Conservation (phyloP, 495 filamentous ascomycete genomes). For the Gamarada debralockiae region DNA sequence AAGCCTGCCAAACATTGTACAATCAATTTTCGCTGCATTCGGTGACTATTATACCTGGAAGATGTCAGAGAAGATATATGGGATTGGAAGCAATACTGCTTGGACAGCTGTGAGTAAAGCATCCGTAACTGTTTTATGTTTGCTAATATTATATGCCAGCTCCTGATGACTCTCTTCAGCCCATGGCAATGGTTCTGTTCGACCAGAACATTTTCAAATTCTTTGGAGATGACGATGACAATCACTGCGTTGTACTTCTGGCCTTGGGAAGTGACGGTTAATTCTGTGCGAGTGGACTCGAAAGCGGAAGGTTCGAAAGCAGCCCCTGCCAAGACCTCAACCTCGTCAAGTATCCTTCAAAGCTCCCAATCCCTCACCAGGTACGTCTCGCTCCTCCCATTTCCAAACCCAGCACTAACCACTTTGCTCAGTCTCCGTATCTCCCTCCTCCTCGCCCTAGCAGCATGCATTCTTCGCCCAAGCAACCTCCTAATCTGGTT, state of each 20-base stretch:
- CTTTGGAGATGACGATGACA: conserved; percentile 84
- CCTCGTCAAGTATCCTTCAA: background rate
- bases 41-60: conserved; percentile 91
- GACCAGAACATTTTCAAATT: conserved; percentile 90
- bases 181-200: conserved; percentile 98
- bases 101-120: conserved; percentile 60
- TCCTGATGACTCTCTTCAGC: conserved; percentile 70
- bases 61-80: conserved; percentile 70
- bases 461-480: conserved; percentile 84
- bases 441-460: conserved; percentile 70
- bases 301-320: background rate
- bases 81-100: conserved; percentile 55
- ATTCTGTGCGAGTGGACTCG: background rate
- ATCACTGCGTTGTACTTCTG: conserved; percentile 74
- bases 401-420: background rate
- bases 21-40: conserved; percentile 72
- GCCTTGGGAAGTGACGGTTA: conserved; percentile 67
- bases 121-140: background rate
- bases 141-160: conserved; percentile 29
- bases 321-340: background rate
- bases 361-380: conserved; percentile 12
- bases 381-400: conserved; percentile 6
- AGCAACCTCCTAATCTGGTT: conserved; percentile 90
- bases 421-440: conserved; percentile 60
- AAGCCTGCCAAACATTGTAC: conserved; percentile 67